Evolutionary conservation across 176 grass and related monocot species (phyloP).

Genomic region (Musa troglodytarum): DNA sequence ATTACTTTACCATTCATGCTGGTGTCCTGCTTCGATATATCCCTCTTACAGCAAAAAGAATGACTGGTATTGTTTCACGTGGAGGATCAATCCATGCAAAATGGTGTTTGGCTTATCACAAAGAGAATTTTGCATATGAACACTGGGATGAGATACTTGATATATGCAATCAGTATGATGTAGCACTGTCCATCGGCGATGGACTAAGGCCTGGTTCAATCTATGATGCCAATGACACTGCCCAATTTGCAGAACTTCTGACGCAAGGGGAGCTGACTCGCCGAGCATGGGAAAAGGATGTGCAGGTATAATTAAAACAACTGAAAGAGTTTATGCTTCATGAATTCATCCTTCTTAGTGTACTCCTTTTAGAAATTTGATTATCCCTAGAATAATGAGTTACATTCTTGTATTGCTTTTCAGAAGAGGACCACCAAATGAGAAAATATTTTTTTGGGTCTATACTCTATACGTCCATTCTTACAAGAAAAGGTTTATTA

Average conservation of each 20-base stretch:
- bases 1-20: constrained; percentile 98
- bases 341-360: not conserved
- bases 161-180: constrained; percentile 96
- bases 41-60: constrained; percentile 91
- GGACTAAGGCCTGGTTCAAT: constrained; percentile 90
- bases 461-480: no score
- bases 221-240: constrained; percentile 98
- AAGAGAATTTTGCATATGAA: constrained; percentile 98
- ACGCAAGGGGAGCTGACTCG: constrained; percentile 94
- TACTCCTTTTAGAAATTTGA: not conserved
- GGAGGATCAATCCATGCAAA: constrained; percentile 98
- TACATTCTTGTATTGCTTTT: not conserved
- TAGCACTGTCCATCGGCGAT: constrained; percentile 88
- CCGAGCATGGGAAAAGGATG: constrained; percentile 97
- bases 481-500: not conserved
- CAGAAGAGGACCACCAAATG: not conserved
- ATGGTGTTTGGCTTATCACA: constrained; percentile 93
- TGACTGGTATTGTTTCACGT: constrained; percentile 97
- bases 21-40: constrained; percentile 90
- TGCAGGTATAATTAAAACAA: constrained; percentile 53
- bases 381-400: not conserved
- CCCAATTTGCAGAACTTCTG: constrained; percentile 90
- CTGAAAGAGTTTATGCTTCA: not conserved
- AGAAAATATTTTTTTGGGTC: no score
- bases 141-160: constrained; percentile 99